Evolutionary conservation across 2,329 filamentous ascomycete genomes (phyloP), one percentile per base, ranked within the genome.

Genomic region (Neonectria faginata): DNA sequence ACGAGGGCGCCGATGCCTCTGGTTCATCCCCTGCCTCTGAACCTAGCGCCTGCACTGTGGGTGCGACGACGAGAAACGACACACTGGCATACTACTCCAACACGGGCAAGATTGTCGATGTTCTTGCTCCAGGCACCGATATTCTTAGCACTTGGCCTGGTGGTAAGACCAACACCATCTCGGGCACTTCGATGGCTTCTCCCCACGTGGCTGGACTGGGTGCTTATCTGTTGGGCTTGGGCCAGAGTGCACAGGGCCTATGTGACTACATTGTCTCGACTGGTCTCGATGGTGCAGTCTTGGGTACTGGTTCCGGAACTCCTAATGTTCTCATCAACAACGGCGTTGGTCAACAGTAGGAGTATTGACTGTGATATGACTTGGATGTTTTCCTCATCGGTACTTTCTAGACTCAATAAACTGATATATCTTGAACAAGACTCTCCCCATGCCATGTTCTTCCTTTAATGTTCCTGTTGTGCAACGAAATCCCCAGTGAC

Each of bases 101-200:
- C 81, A 86, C 79, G 55, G 85, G 85, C 59, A 60, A 73, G 27
- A 44, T 80, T 31, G 79, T 87, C 52, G 84, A 87, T 64, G 77
- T 88, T 67, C 83, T 84, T 42, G 85, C 84, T 2, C 84, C 85
- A 3, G 85, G 85, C 18, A 77, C 77, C 11, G 71, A 74, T 60
- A 79, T 87, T 55, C 72, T 83, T 5, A 85, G 81, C 64, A 78
- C 86, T 11, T 87, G 82, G 82, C 81, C 79, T 57, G 79, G 81
- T 27, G 73, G 77, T 68, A 79, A 66, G 55, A 79, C 76, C 11
- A 36, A 36, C 22, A 73, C 81, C 76, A 60, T 86, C 79, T 78
- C 81, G 5, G 82, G 82, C 48, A 84, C 82, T 3, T 83, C 81
- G 14, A 82, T 82, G 80, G 78, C 81, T 3, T 73, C 78, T 14